Base-by-base conservation (phyloP, 2,329 filamentous ascomycete species). In the Xylariaceae sp. region DNA sequence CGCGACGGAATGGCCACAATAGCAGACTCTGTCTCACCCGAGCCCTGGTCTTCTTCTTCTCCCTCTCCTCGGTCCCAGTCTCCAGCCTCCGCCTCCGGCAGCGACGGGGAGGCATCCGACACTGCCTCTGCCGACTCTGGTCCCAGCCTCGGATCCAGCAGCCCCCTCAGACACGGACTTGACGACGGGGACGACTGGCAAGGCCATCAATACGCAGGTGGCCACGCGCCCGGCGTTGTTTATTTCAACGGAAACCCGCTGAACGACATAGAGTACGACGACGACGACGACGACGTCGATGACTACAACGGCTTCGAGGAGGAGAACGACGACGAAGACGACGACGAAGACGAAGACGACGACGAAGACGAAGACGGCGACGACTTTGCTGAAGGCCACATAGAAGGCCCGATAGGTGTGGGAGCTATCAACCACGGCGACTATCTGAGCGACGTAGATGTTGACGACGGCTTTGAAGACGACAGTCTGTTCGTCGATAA, bases 401-500 rank as follows among this genome's bases (percentile, higher is more conserved):
- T n/a, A n/a, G n/a, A n/a, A n/a, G n/a, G n/a, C n/a, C n/a, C n/a
- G n/a, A n/a, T n/a, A n/a, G n/a, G n/a, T n/a, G n/a, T n/a, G n/a
- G n/a, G n/a, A n/a, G n/a, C n/a, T n/a, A n/a, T n/a, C n/a, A n/a
- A n/a, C n/a, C n/a, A n/a, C n/a, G n/a, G n/a, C n/a, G n/a, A n/a
- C n/a, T n/a, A n/a, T n/a, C n/a, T n/a, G n/a, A 17, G 21, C 14
- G 10, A 12, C 3, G 16, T 3, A 6, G 16, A 30, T 13, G n/a
- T 17, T 13, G n/a, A 5, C 19, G 19, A 19, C 10, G 28, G 19
- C 9, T 14, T 8, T 15, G 25, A 33, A 9, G 40, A 42, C 19
- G 38, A 35, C 24, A 9, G 38, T 5, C 22, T 45, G 12, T 43
- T 47, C 11, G 40, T 45, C 1, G n/a, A n/a, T n/a, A n/a, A n/a